Evolutionary conservation across 23 red algal genomes (phyloP).

Genomic region (Gracilaria domingensis): DNA sequence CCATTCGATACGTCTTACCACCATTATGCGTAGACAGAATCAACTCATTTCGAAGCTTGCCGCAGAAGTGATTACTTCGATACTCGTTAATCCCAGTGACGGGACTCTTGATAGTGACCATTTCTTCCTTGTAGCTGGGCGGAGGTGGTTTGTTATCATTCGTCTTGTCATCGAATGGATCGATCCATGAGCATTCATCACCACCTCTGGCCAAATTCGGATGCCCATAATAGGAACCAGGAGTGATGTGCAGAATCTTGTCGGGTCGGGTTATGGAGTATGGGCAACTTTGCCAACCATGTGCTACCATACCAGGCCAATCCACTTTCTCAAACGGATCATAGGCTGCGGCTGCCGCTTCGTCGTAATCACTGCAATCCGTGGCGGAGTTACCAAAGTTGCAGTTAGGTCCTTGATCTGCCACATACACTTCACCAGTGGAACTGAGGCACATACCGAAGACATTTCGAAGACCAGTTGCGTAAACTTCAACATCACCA

Average conservation of each 20-base stretch:
- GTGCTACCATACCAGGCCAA: constrained; percentile 34
- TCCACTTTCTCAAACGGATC: constrained; percentile 33
- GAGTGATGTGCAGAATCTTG: constrained; percentile 53
- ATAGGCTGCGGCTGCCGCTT: constrained; percentile 19
- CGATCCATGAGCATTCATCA: constrained; percentile 63
- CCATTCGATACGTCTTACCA: constrained; percentile 54
- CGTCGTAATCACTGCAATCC: constrained; percentile 49
- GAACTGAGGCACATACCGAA: constrained; percentile 48
- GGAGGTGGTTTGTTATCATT: constrained; percentile 37
- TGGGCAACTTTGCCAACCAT: constrained; percentile 37
- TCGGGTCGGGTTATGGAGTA: constrained; percentile 36
- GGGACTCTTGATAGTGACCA: constrained; percentile 37
- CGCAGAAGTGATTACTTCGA: constrained; percentile 60
- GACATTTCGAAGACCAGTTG: constrained; percentile 47
- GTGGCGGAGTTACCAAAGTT: constrained; percentile 61
- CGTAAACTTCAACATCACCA: constrained; percentile 38
- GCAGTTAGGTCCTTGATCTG: constrained; percentile 74
- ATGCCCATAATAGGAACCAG: constrained; percentile 63
- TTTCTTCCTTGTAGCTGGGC: constrained; percentile 27
- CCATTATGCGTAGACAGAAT: constrained; percentile 64
- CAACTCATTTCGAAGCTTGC: constrained; percentile 47
- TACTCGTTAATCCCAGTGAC: constrained; percentile 68
- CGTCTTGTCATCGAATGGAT: constrained; percentile 45
- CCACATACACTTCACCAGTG: constrained; percentile 53
- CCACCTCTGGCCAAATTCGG: constrained; percentile 59